Percentiles rank a stretch among this genome's conserved stretches.
phyloP scores from a whole-genome alignment of 306 rosid genomes.

The Alnus glutinosa region DNA sequence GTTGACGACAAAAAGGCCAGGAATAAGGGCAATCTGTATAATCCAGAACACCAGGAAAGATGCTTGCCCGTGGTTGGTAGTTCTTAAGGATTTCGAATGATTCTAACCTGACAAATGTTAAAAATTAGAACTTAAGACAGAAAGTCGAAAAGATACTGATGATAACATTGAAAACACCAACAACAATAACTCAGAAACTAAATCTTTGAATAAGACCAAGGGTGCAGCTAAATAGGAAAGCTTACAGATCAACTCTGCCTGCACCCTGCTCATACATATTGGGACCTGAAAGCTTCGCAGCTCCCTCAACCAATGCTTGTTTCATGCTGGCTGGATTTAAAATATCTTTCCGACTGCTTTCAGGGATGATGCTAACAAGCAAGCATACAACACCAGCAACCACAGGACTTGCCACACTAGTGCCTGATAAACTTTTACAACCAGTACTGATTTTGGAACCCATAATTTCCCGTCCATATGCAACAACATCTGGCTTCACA shows the following conservation, averaged over 20 bases:
- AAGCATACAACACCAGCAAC: slow-evolving; percentile 97
- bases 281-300: slow-evolving; percentile 84
- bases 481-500: slow-evolving; percentile 95
- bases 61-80: slow-evolving; percentile 88
- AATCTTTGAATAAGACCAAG: slow-evolving; percentile 6
- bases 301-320: slow-evolving; percentile 98
- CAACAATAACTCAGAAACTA: neutral
- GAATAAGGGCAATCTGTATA: slow-evolving; percentile 88
- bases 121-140: slow-evolving; percentile 23
- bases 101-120: slow-evolving; percentile 69
- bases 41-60: slow-evolving; percentile 88
- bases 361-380: slow-evolving; percentile 93
- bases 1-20: slow-evolving; percentile 99
- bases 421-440: slow-evolving; percentile 96
- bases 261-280: slow-evolving; percentile 99
- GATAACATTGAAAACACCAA: slow-evolving; percentile 4
- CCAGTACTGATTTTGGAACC: slow-evolving; percentile 95
- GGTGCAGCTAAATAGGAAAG: slow-evolving; percentile 24
- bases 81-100: slow-evolving; percentile 87
- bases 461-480: slow-evolving; percentile 98
- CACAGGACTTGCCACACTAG: slow-evolving; percentile 99
- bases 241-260: slow-evolving; percentile 96
- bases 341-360: slow-evolving; percentile 55
- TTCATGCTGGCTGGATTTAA: slow-evolving; percentile 99
- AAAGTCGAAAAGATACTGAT: slow-evolving; percentile 4